These are phyloP conservation scores for Ascobolus immersus DNA, from an alignment of 495 filamentous ascomycete species.

Conservation along the genomic window DNA sequence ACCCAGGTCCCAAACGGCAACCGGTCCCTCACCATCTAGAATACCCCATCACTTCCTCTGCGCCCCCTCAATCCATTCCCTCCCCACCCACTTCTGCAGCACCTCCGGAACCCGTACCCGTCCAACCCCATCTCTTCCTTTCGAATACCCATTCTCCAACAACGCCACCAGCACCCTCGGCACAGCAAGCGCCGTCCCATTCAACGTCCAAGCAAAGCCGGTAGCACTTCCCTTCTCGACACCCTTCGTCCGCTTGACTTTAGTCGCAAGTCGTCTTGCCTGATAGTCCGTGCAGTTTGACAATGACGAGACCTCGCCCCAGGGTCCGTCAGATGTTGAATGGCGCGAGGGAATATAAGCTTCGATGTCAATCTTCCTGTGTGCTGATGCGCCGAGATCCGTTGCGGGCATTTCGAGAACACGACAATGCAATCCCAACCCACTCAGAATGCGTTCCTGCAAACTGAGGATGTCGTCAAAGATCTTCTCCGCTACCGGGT, in stretches of 20 bases:
- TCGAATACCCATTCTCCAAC: constrained; percentile 81
- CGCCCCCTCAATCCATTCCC: no score
- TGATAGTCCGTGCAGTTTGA: constrained; percentile 93
- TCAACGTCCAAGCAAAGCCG: constrained; percentile 58
- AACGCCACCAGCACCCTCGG: constrained; percentile 72
- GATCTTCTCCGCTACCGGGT: constrained; percentile 23
- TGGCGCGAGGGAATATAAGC: constrained; percentile 70
- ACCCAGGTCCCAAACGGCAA: no score
- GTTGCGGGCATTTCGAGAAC: constrained; percentile 74
- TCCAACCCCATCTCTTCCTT: constrained; percentile 31
- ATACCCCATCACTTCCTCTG: no score
- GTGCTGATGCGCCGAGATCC: constrained; percentile 71
- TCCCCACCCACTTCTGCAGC: constrained; percentile 60
- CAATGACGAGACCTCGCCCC: constrained; percentile 79
- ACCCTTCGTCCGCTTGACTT: constrained; percentile 24
- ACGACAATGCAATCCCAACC: constrained; percentile 59
- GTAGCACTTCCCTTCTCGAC: constrained; percentile 21
- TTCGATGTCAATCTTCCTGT: constrained; percentile 75
- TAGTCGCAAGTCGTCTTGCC: constrained; percentile 51
- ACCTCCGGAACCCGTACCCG: constrained; percentile 55
- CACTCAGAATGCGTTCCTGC: constrained; percentile 54
- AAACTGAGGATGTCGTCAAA: constrained; percentile 67
- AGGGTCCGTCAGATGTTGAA: constrained; percentile 42
- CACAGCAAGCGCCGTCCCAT: constrained; percentile 81
- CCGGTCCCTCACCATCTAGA: no score